A percentile compares a stretch with the other conserved stretches of the same genome.
Conservation (phyloP, 352 stramenopile genomes). For the Phytophthora fragariae region DNA sequence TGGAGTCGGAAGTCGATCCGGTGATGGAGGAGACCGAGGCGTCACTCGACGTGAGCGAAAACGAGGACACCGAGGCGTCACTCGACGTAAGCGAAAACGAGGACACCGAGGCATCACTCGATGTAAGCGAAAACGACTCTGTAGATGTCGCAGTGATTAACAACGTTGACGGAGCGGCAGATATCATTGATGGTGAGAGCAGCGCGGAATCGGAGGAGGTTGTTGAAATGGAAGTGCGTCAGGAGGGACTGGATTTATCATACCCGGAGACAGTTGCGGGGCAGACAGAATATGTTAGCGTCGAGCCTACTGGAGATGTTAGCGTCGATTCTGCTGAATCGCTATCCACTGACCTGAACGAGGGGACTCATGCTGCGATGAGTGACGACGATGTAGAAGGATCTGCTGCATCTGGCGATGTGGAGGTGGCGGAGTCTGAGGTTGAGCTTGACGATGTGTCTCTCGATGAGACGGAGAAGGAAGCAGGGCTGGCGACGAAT, state of each 20-base stretch:
- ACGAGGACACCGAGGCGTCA: too few relatives aligned
- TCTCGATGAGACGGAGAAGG: not conserved
- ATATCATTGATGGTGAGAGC: not conserved
- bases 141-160: not conserved
- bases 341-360: not conserved
- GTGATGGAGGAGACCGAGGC: constrained; percentile 2
- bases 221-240: constrained; percentile 34
- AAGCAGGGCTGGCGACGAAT: not conserved
- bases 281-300: constrained; percentile 36
- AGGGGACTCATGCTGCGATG: not conserved
- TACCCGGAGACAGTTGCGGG: constrained; percentile 15
- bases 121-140: not conserved
- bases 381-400: not conserved
- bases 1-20: not conserved
- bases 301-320: too few relatives aligned
- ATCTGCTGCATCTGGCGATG: not conserved
- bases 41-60: too few relatives aligned
- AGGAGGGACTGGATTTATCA: constrained; percentile 30
- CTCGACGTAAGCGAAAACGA: not conserved
- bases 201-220: constrained; percentile 9
- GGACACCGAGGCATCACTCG: too few relatives aligned
- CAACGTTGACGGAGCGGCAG: not conserved
- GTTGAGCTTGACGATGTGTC: not conserved
- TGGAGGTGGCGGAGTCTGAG: not conserved
- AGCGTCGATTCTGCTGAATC: not conserved